Conservation (phyloP, 2,329 filamentous ascomycete genomes). For the Apiospora saccharicola region DNA sequence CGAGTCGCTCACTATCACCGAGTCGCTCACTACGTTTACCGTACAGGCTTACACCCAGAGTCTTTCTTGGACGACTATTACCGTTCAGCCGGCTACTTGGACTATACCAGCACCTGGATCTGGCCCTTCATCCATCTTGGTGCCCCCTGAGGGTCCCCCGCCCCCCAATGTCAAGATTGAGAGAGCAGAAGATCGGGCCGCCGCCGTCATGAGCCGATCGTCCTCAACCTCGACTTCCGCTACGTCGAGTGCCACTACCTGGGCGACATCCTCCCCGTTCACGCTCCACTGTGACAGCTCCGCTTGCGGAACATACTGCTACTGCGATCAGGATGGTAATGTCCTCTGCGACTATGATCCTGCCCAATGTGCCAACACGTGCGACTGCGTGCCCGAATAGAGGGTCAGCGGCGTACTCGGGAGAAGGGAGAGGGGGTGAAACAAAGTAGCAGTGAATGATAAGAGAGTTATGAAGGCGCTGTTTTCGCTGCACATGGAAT, state of each 20-base stretch:
- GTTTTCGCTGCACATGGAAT: background rate
- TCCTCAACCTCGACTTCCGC: background rate
- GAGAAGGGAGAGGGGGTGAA: background rate
- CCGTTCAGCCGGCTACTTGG: background rate
- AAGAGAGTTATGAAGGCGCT: background rate
- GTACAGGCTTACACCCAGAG: background rate
- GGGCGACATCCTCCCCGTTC: background rate
- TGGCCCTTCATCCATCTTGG: background rate
- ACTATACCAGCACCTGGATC: background rate
- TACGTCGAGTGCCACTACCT: background rate
- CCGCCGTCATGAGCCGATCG: background rate
- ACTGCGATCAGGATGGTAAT: background rate
- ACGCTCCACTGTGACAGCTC: background rate
- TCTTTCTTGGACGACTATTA: background rate
- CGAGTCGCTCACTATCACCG: background rate
- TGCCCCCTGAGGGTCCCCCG: background rate
- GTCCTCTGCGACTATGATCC: background rate
- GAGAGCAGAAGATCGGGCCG: background rate
- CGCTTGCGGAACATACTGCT: background rate
- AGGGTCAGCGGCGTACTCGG: background rate
- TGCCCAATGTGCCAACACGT: background rate
- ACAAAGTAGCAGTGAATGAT: background rate
- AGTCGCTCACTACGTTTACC: background rate
- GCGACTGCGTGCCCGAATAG: background rate
- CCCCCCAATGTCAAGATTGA: background rate